A percentile compares a stretch with the other conserved stretches of the same genome.
These are phyloP conservation scores for Globisporangium cystogenes DNA, from an alignment of 352 stramenopile genomes.

Conservation along the genomic window DNA sequence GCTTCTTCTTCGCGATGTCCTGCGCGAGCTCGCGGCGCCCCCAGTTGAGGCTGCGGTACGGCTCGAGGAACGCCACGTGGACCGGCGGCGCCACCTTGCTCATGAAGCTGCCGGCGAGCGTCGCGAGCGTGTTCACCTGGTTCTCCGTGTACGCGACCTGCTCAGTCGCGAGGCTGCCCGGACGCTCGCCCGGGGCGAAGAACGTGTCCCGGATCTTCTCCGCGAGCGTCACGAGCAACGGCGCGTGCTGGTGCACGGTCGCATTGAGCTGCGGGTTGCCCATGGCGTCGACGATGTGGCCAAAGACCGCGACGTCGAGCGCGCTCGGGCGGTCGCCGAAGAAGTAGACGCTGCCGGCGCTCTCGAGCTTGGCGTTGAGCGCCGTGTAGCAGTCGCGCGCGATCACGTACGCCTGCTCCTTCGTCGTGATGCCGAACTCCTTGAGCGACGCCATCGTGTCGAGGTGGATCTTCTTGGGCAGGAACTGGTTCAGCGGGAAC, in stretches of 20 bases:
- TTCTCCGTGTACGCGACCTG: conserved; percentile 67
- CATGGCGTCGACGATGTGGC: conserved; percentile 76
- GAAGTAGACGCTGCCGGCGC: conserved; percentile 47
- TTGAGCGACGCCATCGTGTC: conserved; percentile 57
- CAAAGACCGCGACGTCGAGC: conserved; percentile 77
- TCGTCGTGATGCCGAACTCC: conserved; percentile 48
- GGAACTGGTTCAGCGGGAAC: conserved; percentile 76
- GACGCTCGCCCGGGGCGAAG: conserved; percentile 41
- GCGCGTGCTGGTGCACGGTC: conserved; percentile 69
- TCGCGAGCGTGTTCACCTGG: conserved; percentile 62
- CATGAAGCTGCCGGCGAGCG: conserved; percentile 54
- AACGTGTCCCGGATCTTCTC: conserved; percentile 69
- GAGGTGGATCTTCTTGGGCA: conserved; percentile 84
- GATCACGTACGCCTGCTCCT: conserved; percentile 75
- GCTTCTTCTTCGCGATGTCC: conserved; percentile 49
- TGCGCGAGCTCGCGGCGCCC: conserved; percentile 58
- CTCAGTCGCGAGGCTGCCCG: conserved; percentile 27
- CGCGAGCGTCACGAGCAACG: conserved; percentile 64
- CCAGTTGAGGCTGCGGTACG: conserved; percentile 83
- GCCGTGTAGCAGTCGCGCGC: conserved; percentile 82
- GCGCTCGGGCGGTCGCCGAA: conserved; percentile 64
- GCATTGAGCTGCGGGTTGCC: conserved; percentile 64
- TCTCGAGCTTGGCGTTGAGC: conserved; percentile 76
- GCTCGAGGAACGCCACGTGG: conserved; percentile 66
- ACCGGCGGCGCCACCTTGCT: conserved; percentile 50